phyloP scores from a whole-genome alignment of 73 alveolate species.

The Durusdinium trenchii region DNA sequence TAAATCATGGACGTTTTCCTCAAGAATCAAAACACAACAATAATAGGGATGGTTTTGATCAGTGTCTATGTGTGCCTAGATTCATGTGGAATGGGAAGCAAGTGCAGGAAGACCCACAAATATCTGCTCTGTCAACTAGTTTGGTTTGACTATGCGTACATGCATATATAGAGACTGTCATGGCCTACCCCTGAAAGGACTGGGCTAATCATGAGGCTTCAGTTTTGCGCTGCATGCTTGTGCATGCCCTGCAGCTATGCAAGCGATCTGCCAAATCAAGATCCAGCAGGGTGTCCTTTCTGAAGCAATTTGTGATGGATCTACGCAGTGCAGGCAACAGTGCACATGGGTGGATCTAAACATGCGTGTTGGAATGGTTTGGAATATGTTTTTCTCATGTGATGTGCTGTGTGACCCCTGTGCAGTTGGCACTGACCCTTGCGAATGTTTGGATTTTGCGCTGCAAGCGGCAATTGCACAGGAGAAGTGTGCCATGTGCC shows the following conservation, averaged over 20 bases:
- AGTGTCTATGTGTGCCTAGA: neutral
- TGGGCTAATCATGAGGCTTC: neutral
- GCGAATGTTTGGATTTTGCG: neutral
- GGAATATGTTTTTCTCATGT: neutral
- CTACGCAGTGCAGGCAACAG: neutral
- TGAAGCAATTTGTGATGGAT: neutral
- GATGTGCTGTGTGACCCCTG: neutral
- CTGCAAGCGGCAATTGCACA: neutral
- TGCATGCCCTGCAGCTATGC: neutral
- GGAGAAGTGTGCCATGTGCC: neutral
- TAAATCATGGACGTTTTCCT: neutral
- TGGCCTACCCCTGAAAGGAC: too few species aligned
- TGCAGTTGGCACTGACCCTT: neutral
- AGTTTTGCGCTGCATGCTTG: neutral
- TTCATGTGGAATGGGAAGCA: neutral
- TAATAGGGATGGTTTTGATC: neutral
- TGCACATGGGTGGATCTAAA: neutral
- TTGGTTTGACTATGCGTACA: too few species aligned
- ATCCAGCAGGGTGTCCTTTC: neutral
- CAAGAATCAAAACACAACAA: neutral
- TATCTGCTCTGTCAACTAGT: too few species aligned
- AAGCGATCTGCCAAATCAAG: neutral
- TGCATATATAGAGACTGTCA: too few species aligned
- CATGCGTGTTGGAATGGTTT: neutral
- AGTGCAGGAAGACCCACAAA: too few species aligned